These are phyloP conservation scores for Lactifluus pinguis DNA, from an alignment of 768 basidiomycete species.

Conservation along the genomic window DNA sequence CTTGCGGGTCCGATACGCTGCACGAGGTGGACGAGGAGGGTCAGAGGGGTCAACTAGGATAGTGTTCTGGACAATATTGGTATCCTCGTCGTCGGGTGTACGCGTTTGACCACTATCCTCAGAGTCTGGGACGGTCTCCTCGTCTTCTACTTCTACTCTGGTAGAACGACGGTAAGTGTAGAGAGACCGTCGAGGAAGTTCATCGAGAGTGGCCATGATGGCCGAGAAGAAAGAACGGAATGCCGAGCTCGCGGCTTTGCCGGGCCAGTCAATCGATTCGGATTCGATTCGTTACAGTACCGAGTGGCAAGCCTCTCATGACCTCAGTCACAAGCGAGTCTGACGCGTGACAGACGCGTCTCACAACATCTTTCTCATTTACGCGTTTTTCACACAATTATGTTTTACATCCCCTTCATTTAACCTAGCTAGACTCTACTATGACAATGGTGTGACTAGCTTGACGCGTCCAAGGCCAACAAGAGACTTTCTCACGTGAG, in stretches of 20 bases:
- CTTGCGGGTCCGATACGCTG: slow-evolving; percentile 4
- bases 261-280: background rate
- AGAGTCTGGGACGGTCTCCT: slow-evolving; percentile 18
- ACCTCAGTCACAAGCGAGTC: slow-evolving; percentile 12
- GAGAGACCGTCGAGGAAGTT: slow-evolving; percentile 27
- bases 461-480: slow-evolving; percentile 5
- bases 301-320: slow-evolving; percentile 2
- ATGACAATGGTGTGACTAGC: background rate
- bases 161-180: slow-evolving; percentile 11
- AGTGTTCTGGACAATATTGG: background rate
- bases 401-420: no score
- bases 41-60: background rate
- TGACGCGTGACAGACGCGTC: slow-evolving; percentile 19
- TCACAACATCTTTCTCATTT: background rate
- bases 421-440: no score
- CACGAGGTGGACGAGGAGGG: slow-evolving; percentile 9
- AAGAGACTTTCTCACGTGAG: slow-evolving; percentile 1
- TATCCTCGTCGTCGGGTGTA: background rate
- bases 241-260: slow-evolving; percentile 1
- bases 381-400: no score
- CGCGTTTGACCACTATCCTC: slow-evolving; percentile 7
- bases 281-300: background rate
- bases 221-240: background rate
- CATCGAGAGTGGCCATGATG: slow-evolving; percentile 20
- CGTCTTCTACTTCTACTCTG: slow-evolving; percentile 4